Base-by-base conservation (phyloP, 1,139 yeast genomes). In the Candida sanyaensis region DNA sequence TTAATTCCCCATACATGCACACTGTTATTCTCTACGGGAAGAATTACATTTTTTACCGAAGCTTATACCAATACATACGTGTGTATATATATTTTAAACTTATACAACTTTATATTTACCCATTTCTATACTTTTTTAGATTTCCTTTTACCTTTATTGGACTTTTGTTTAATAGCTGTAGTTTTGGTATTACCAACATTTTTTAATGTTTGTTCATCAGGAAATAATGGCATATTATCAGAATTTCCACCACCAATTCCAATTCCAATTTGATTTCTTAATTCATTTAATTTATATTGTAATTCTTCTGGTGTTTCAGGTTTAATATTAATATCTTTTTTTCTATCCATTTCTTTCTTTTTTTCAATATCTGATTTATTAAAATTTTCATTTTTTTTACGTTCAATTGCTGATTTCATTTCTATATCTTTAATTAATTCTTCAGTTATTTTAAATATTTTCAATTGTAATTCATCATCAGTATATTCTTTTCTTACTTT, bases 401-500 rank as follows among this genome's bases (percentile, higher is more conserved):
- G 67, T 58, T 78, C 82, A 12, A 82, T 68, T 0, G 96, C 97
- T 36, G 89, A 78, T 52, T 75, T 75, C 64, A 81, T 87, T 61
- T 92, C 98, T 24, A 87, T 64, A 9, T 66, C 67, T 5, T 68
- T 78, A 42, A 92, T 83, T 37, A 77, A 62, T 49, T 71, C 69
- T 45, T 74, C 85, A 0, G 96, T 88, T 44, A 71, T 69, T 13
- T 83, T 86, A 59, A 72, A 90, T n/a, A 92, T 62, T 46, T 71
- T 55, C 53, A 77, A 73, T 58, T 88, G 96, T 48, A 89, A 65
- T 37, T 75, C 83, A 26, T 64, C 77, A 62, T 90, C 90, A 6
- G 64, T 58, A 48, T 84, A 77, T 61, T 91, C 97, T 44, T 68
- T 63, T 53, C 96, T 76, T 0, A 84, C 78, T 11, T 85, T 85